Conservation (phyloP, 2,329 filamentous ascomycete genomes). For the Karstenula rhodostoma region DNA sequence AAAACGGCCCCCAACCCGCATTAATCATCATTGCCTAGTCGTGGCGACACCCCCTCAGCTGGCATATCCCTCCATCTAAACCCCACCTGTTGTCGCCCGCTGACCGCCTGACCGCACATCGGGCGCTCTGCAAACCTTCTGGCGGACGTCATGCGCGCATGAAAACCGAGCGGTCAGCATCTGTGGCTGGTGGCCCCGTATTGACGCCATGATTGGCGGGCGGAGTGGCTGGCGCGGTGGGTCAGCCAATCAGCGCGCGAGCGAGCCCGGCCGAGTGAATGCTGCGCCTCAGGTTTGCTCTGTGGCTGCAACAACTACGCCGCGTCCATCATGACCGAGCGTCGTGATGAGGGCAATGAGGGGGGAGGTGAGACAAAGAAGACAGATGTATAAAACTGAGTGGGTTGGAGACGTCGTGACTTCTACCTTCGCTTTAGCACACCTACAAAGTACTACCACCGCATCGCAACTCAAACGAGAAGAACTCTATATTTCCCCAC, state of each 20-base stretch:
- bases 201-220: neutral
- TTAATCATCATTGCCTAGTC: conserved; percentile 17
- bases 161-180: conserved; percentile 14
- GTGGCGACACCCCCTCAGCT: conserved; percentile 20
- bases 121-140: conserved; percentile 6
- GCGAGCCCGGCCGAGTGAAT: conserved; percentile 14
- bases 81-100: conserved; percentile 10
- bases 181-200: neutral
- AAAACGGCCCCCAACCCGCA: conserved; percentile 3
- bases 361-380: conserved; percentile 14
- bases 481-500: neutral
- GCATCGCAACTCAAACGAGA: neutral
- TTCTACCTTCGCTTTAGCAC: conserved; percentile 4
- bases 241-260: neutral
- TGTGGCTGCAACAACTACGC: neutral
- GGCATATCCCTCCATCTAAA: conserved; percentile 7
- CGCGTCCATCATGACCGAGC: conserved; percentile 7
- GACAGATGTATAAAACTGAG: conserved; percentile 7
- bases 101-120: conserved; percentile 12
- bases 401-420: conserved; percentile 1
- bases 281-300: conserved; percentile 11
- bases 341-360: conserved; percentile 8
- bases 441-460: neutral
- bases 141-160: conserved; percentile 13
- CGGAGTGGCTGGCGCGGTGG: neutral